Evolutionary conservation across 108 stramenopile genomes (phyloP), one percentile per base, ranked within the genome.

Genomic region (Nitzschia sp.): DNA sequence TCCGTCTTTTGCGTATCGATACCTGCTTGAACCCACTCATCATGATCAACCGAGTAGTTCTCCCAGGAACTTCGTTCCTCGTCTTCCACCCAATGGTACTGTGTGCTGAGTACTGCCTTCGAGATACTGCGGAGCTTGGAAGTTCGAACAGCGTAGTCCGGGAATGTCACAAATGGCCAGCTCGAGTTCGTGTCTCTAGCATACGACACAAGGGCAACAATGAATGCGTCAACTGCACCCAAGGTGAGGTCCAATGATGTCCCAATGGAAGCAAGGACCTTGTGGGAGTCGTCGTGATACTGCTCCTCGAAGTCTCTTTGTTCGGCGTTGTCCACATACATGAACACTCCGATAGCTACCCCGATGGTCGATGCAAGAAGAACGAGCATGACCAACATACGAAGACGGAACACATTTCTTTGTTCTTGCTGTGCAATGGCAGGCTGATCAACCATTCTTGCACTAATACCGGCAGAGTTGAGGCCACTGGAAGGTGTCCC

Each of bases 1-100:
- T 65, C 44, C 0, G 12, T 0, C 5, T 9, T 25, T 53, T 65
- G 43, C 1, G 42, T 26, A 14, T 65, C 51, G n/a, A 65, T 65
- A 8, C 22, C n/a, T 0, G 58, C 38, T 22, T 68, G 20, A 50
- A 75, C 19, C 74, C 74, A 75, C 37, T 43, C 67, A 37, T 67
- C 46, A 22, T 75, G 29, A 0, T 37, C 56, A 19, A 60, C 51
- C 2, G 77, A 39, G 21, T 44, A 62, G 12, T 20, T 10, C 20
- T 62, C 61, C 61, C 61, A 62, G 8, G 42, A 3, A 12, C 21
- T 12, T 12, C 37, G 41, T 24, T 62, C 5, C 21, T 62, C 43
- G 1, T 8, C 2, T 20, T 17, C 8, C 1, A 62, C 61, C 15
- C 42, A 17, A 19, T 37, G 61, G 43, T 46, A 22, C 2, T 40